phyloP scores from a whole-genome alignment of 2,329 filamentous ascomycete species.

The Aaosphaeria pasadenensis region DNA sequence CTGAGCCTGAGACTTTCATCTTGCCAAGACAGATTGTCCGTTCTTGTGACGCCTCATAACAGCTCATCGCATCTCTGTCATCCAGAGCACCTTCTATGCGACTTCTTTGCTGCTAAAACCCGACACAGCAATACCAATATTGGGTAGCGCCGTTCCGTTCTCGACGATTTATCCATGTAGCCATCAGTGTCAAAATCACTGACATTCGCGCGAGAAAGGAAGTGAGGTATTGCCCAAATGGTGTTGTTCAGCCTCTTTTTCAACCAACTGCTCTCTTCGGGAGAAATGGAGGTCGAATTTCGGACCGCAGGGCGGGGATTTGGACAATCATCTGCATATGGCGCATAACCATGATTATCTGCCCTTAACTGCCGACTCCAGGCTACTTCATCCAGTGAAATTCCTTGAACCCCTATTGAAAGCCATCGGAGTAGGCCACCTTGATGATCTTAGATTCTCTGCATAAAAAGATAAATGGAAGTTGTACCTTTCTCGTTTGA shows the following conservation, averaged over 20 bases:
- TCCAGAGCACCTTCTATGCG: no score
- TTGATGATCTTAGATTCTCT: background rate
- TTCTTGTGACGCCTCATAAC: no score
- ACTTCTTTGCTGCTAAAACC: no score
- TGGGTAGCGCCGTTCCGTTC: conserved; percentile 56
- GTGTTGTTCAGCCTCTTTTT: conserved; percentile 66
- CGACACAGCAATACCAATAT: conserved; percentile 71
- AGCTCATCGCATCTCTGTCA: no score
- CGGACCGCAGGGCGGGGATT: conserved; percentile 62
- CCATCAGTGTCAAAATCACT: conserved; percentile 66
- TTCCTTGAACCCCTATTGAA: background rate
- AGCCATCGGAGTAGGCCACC: background rate
- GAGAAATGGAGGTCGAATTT: conserved; percentile 58
- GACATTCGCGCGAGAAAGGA: conserved; percentile 69
- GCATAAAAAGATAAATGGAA: background rate
- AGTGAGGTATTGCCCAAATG: conserved; percentile 64
- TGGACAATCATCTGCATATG: conserved; percentile 64
- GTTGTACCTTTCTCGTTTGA: background rate
- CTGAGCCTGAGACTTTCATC: no score
- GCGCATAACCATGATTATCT: conserved; percentile 63
- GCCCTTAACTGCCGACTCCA: background rate
- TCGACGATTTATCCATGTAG: conserved; percentile 61
- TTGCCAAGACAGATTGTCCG: no score
- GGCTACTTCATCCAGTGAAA: background rate
- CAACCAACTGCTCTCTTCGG: conserved; percentile 70